Conservation (phyloP, 1,139 yeast species). For the Candida dubliniensis region DNA sequence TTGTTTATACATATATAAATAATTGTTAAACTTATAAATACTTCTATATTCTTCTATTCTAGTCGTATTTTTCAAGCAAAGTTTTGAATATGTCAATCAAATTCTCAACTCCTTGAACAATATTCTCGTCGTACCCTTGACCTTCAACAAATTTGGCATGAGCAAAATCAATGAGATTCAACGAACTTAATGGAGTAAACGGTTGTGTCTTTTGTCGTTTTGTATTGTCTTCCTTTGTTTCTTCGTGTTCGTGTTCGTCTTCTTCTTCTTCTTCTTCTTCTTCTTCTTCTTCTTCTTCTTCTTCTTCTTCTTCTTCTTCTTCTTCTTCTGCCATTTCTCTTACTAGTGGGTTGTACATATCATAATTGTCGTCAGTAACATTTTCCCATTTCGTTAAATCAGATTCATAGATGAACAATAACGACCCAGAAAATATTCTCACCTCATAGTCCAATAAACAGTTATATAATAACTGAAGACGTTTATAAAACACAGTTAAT, state of each 20-base stretch:
- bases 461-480: constrained; percentile 65
- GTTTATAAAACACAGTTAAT: constrained; percentile 46
- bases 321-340: constrained; percentile 27
- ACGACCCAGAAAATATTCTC: constrained; percentile 71
- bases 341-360: constrained; percentile 41
- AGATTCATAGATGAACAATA: constrained; percentile 74
- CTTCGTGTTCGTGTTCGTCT: constrained; percentile 19
- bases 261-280: constrained; percentile 27
- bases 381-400: constrained; percentile 51
- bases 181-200: constrained; percentile 35
- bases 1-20: background rate
- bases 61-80: constrained; percentile 8
- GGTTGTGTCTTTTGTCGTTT: too few relatives aligned
- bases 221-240: constrained; percentile 15
- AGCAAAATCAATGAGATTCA: constrained; percentile 85
- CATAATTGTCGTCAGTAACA: constrained; percentile 23
- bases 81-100: constrained; percentile 46
- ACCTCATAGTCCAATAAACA: constrained; percentile 63
- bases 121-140: constrained; percentile 69
- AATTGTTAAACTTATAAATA: background rate
- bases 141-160: constrained; percentile 70
- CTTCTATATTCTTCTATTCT: background rate
- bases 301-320: constrained; percentile 31
- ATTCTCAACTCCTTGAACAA: constrained; percentile 65
- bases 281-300: constrained; percentile 24